Conservation (phyloP, 306 rosid genomes). For the Acacia crassicarpa region DNA sequence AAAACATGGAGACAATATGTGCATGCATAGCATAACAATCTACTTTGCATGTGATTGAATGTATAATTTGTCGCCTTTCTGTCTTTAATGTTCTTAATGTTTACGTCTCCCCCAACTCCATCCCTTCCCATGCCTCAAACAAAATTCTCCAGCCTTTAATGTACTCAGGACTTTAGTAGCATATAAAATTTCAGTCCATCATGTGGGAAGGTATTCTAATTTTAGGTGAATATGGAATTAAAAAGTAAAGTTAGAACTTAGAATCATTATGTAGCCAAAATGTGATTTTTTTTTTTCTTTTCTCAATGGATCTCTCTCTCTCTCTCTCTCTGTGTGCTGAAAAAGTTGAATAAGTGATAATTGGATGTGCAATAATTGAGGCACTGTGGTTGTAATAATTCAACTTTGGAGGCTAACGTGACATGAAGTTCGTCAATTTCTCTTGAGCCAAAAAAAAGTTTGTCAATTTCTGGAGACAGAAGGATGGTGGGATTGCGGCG, state of each 20-base stretch:
- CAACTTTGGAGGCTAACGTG: slow-evolving; percentile 9
- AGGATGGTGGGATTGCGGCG: neutral
- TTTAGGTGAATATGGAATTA: neutral
- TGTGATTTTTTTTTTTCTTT: too few species aligned
- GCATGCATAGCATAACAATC: neutral
- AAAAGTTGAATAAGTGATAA: slow-evolving; percentile 6
- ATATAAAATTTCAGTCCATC: neutral
- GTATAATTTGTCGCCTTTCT: neutral
- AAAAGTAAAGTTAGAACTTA: neutral
- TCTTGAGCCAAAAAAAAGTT: too few species aligned
- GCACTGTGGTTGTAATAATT: slow-evolving; percentile 26
- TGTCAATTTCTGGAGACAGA: slow-evolving; percentile 6
- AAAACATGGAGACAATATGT: neutral
- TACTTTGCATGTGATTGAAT: neutral
- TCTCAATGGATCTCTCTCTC: too few species aligned
- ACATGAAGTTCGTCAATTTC: neutral
- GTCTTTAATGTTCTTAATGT: neutral
- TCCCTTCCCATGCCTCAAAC: neutral
- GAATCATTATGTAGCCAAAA: too few species aligned
- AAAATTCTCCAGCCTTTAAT: neutral
- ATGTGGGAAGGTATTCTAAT: neutral
- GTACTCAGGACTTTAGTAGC: neutral
- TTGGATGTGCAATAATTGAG: slow-evolving; percentile 14
- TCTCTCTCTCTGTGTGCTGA: too few species aligned
- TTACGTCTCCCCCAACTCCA: neutral